phyloP scores from a whole-genome alignment of 2,329 filamentous ascomycete species.

The Dothideomycetes sp. region DNA sequence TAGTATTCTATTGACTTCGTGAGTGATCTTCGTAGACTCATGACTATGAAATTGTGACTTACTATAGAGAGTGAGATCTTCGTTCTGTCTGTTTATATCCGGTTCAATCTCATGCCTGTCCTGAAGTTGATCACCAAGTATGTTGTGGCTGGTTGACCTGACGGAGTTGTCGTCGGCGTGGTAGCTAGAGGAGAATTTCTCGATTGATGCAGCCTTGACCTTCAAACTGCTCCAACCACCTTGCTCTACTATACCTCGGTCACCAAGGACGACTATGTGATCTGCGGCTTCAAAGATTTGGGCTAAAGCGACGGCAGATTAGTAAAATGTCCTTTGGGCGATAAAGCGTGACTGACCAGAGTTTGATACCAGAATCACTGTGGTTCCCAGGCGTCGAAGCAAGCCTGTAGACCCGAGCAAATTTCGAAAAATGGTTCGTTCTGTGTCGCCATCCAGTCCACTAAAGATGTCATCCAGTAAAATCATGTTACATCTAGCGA shows the following conservation, averaged over 20 bases:
- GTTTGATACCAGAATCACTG: background rate
- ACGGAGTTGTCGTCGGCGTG: background rate
- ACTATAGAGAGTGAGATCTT: conserved; percentile 31
- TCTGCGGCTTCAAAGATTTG: background rate
- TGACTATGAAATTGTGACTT: background rate
- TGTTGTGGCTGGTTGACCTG: background rate
- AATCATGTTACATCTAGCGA: conserved; percentile 40
- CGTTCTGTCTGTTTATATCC: conserved; percentile 21
- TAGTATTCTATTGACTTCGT: conserved; percentile 2
- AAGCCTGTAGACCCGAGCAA: conserved; percentile 38
- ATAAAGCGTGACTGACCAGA: background rate
- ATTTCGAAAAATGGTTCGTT: conserved; percentile 39
- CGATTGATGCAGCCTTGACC: background rate
- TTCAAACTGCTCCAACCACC: background rate
- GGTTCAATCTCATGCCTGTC: background rate
- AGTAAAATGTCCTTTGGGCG: no score
- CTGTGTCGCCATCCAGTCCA: conserved; percentile 41
- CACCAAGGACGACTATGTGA: background rate
- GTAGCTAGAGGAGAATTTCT: background rate
- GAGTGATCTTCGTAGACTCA: conserved; percentile 1
- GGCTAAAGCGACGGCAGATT: no score
- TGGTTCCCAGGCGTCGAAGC: conserved; percentile 24
- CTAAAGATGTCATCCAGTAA: conserved; percentile 46
- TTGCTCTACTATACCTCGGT: background rate
- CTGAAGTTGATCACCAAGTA: background rate